Percentiles rank a stretch among this genome's conserved stretches.
These are phyloP conservation scores for Aspergillus campestris DNA, from an alignment of 495 filamentous ascomycete species.

Conservation along the genomic window DNA sequence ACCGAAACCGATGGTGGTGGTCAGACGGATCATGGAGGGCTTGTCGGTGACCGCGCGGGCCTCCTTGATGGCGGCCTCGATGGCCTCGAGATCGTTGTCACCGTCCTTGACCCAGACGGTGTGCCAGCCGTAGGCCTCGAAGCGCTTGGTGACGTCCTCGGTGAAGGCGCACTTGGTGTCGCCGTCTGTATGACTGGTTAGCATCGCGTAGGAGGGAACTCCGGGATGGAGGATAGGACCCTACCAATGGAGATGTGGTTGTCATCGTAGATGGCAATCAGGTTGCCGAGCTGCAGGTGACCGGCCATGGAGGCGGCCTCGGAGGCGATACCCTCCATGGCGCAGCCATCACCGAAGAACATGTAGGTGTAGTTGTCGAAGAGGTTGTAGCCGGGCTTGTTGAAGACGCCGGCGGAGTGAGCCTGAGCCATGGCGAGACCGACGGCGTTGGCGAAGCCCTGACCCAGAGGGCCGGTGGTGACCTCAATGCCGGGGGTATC, in stretches of 20 bases:
- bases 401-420: slow-evolving; percentile 83
- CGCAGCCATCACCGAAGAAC: slow-evolving; percentile 97
- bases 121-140: slow-evolving; percentile 98
- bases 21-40: slow-evolving; percentile 94
- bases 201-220: neutral
- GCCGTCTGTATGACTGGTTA: slow-evolving; percentile 51
- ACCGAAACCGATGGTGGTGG: slow-evolving; percentile 95
- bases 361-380: slow-evolving; percentile 93
- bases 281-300: slow-evolving; percentile 94
- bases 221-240: slow-evolving; percentile 11
- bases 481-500: slow-evolving; percentile 97
- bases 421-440: slow-evolving; percentile 95
- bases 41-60: slow-evolving; percentile 86
- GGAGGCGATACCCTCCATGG: slow-evolving; percentile 94
- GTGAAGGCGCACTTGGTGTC: slow-evolving; percentile 94
- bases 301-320: slow-evolving; percentile 91
- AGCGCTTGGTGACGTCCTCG: slow-evolving; percentile 91
- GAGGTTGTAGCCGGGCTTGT: slow-evolving; percentile 90
- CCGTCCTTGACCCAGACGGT: slow-evolving; percentile 77
- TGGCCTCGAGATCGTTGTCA: slow-evolving; percentile 79
- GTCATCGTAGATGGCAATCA: slow-evolving; percentile 96
- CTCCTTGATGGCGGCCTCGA: slow-evolving; percentile 81
- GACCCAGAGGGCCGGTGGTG: slow-evolving; percentile 92
- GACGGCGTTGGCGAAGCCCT: slow-evolving; percentile 91
- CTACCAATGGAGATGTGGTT: slow-evolving; percentile 92